Base-by-base conservation (phyloP, 2,329 filamentous ascomycete genomes). In the Aspergillus hiratsukae region DNA sequence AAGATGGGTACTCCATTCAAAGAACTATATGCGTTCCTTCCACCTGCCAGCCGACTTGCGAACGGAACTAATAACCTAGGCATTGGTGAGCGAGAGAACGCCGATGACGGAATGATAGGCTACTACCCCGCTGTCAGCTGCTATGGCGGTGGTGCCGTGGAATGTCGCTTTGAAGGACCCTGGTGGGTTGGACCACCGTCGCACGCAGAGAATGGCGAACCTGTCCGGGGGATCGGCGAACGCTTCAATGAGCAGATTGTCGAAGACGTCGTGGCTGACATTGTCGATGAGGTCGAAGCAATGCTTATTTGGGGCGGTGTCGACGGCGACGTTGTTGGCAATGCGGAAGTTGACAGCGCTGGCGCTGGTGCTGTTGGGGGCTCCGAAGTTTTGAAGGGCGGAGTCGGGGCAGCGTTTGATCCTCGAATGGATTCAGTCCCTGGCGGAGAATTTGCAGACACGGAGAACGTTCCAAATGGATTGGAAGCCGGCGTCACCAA, bases 61-160 rank as follows among this genome's bases (percentile, higher is more conserved):
- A 75, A 75, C 48, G 71, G 70, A 4, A 74, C 72, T 27, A 76
- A 76, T 56, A 76, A 77, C 53, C 60, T 74, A 21, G 75, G 74
- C 3, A 73, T 88, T 45, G 90, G 89, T 11, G 91, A 90, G 19
- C 81, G 94, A 51, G 89, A 94, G 59, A 91, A 91, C 28, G 85
- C 96, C 59, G 94, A 99, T 69, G 94, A 99, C 68, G 94, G 93
- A 37, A 89, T 94, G 81, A 83, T 97, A 1, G 95, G 94, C 10
- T 99, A 99, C 76, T 96, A 96, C 69, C 94, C 94, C 1, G 90
- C 92, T 23, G 86, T 99, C 21, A 94, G 91, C 65, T 89, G 94
- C 23, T 97, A 97, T 76, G 87, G 89, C 48, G 93, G 92, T 52
- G 94, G 93, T 25, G 89, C 92, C 1, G 92, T 89, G 17, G 90